Evolutionary conservation across 192 early-diverging fungal genomes (phyloP).

Genomic region (Glomus cerebriforme): DNA sequence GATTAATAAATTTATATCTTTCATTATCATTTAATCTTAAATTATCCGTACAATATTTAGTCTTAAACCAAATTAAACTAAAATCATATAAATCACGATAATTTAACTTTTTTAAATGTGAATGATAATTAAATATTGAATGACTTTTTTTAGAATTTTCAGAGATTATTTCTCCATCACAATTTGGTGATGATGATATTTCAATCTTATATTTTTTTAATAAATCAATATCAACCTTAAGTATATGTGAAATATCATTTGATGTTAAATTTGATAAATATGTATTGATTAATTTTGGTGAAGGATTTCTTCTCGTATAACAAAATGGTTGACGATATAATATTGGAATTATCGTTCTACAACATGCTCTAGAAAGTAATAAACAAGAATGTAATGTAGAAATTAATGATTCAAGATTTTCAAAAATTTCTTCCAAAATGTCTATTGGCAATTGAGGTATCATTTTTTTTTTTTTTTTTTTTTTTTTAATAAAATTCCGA

Average conservation of each 20-base stretch:
- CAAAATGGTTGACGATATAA: slow-evolving; percentile 13
- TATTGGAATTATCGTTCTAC: neutral
- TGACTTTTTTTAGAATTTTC: no score
- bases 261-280: neutral
- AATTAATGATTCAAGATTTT: slow-evolving; percentile 9
- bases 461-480: neutral
- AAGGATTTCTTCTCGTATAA: slow-evolving; percentile 7
- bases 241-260: neutral
- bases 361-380: neutral
- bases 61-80: neutral
- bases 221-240: neutral
- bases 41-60: neutral
- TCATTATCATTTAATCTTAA: neutral
- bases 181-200: neutral
- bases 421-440: slow-evolving; percentile 10
- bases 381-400: slow-evolving; percentile 10
- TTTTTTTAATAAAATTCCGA: no score
- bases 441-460: neutral
- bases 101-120: slow-evolving; percentile 8
- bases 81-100: slow-evolving; percentile 20
- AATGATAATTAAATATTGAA: slow-evolving; percentile 18
- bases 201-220: neutral
- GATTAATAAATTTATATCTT: neutral
- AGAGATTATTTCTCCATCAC: no score
- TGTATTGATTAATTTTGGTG: neutral